Percentiles rank a stretch among this genome's conserved stretches.
These are phyloP conservation scores for Rhytidhysteron rufulum DNA, from an alignment of 2,329 filamentous ascomycete species.

Conservation along the genomic window DNA sequence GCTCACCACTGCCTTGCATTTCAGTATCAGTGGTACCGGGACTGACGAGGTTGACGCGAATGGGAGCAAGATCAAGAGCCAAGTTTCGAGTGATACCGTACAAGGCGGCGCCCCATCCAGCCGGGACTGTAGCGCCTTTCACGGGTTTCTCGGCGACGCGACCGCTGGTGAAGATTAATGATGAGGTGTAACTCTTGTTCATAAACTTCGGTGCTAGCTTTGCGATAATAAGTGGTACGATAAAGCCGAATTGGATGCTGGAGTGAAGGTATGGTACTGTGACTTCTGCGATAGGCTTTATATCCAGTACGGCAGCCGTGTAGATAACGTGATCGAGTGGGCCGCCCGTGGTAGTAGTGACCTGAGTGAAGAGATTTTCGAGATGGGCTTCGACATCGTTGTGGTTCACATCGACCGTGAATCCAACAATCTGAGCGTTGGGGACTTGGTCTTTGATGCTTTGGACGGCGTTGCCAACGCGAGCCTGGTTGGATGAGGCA, in stretches of 20 bases:
- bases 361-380: slow-evolving; percentile 22
- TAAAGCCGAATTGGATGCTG: slow-evolving; percentile 29
- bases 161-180: slow-evolving; percentile 31
- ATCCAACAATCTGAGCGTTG: slow-evolving; percentile 16
- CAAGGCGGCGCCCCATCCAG: slow-evolving; percentile 10
- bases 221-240: slow-evolving; percentile 35
- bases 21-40: slow-evolving; percentile 31
- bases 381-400: slow-evolving; percentile 24
- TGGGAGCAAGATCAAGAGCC: slow-evolving; percentile 30
- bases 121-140: slow-evolving; percentile 17
- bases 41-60: slow-evolving; percentile 33
- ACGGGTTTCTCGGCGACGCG: slow-evolving; percentile 15
- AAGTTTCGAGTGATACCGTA: slow-evolving; percentile 24
- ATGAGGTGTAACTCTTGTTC: too few species aligned
- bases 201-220: too few species aligned
- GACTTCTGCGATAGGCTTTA: slow-evolving; percentile 22
- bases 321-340: slow-evolving; percentile 31
- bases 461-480: slow-evolving; percentile 48
- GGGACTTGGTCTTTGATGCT: slow-evolving; percentile 43
- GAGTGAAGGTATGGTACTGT: slow-evolving; percentile 17
- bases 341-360: slow-evolving; percentile 18
- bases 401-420: slow-evolving; percentile 22
- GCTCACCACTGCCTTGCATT: slow-evolving; percentile 13
- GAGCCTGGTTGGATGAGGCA: slow-evolving; percentile 53
- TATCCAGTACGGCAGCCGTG: slow-evolving; percentile 22